Base-by-base conservation (phyloP, 1,139 yeast species). In the Diutina sp. region DNA sequence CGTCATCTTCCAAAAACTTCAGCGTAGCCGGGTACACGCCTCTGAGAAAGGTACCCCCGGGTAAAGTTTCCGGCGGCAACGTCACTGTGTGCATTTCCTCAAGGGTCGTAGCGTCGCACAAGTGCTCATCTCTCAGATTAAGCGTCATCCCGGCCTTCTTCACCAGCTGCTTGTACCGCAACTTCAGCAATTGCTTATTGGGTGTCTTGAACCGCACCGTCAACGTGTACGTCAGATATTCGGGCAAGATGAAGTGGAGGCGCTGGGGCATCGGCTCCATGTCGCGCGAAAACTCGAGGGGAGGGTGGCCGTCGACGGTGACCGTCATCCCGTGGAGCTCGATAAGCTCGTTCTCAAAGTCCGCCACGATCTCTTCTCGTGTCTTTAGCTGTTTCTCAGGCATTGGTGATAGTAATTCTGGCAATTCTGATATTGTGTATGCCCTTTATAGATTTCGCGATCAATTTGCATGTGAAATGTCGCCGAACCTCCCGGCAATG, bases 241-340 rank as follows among this genome's bases (percentile, higher is more conserved):
- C 53, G 2, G 53, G 53, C 2, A 50, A 44, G 6, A 50, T 32
- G 18, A 50, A 50, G 44, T 50, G 44, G 21, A 50, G 44, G 6
- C 53, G 41, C 18, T 50, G 53, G 28, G 53, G 53, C 44, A 32
- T 32, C 6, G 11, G n/a, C 14, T 50, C 53, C 53, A 50, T 50
- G 35, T 50, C 53, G n/a, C 53, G 53, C 18, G 41, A 30, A 11
- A 29, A 50, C 35, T 29, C 53, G n/a, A 50, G 6, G 4, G 44
- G 53, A 5, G n/a, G n/a, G 14, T 32, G 44, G 16, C 53, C 53
- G 16, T 50, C 53, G 9, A 50, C 29, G 4, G 11, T 28, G 30
- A 50, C 32, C 8, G 25, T n/a, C 53, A 50, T 50, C n/a, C 53
- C 53, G 32, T 50, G 53, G 6, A 50, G 32, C 16, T 50, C 53